Conservation (phyloP, 2,329 filamentous ascomycete species). For the Coniochaeta sp. region DNA sequence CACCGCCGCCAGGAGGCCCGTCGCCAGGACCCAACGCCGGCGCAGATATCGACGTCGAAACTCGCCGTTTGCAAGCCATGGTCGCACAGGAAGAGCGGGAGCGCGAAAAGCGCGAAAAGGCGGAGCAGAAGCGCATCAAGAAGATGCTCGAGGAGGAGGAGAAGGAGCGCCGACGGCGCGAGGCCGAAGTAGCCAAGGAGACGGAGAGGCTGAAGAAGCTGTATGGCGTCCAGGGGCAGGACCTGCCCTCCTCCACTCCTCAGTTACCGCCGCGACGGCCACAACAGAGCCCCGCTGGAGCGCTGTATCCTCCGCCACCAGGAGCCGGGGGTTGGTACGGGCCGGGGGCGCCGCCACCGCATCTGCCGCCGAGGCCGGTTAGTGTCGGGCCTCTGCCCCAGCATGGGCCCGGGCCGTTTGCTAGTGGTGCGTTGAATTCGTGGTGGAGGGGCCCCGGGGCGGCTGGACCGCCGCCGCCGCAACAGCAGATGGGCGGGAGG, state of each 20-base stretch:
- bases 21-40: constrained; percentile 22
- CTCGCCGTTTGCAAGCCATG: constrained; percentile 57
- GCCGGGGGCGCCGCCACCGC: constrained; percentile 4
- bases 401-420: constrained; percentile 8
- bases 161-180: constrained; percentile 45
- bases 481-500: constrained; percentile 10
- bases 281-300: constrained; percentile 9
- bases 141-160: constrained; percentile 62
- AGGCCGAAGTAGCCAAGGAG: constrained; percentile 64
- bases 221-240: constrained; percentile 54
- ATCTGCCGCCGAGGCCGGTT: constrained; percentile 34
- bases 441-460: constrained; percentile 21
- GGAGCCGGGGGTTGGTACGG: constrained; percentile 8
- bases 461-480: constrained; percentile 11
- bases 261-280: constrained; percentile 10
- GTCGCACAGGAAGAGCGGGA: constrained; percentile 48
- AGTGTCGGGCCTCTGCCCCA: constrained; percentile 35
- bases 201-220: constrained; percentile 69
- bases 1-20: constrained; percentile 11
- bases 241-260: constrained; percentile 21
- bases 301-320: constrained; percentile 18
- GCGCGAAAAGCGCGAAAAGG: constrained; percentile 45
- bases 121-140: constrained; percentile 51
- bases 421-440: constrained; percentile 9
- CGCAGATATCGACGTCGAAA: constrained; percentile 64